Evolutionary conservation across 1,139 yeast species (phyloP).

Genomic region (Lodderomyces oxycetoniae): DNA sequence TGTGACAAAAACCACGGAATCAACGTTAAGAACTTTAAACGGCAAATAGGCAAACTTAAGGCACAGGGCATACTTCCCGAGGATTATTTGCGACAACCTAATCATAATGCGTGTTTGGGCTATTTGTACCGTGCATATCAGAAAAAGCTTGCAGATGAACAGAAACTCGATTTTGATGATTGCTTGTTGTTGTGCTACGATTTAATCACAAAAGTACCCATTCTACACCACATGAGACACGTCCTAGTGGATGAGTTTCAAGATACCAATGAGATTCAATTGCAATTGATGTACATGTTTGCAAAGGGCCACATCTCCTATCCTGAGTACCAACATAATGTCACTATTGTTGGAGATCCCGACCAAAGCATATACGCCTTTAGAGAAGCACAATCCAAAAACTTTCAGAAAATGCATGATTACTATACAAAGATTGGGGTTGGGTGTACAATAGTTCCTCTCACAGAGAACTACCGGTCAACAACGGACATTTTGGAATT

Average conservation of each 20-base stretch:
- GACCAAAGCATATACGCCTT: constrained; percentile 93
- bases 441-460: constrained; percentile 29
- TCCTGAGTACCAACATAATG: constrained; percentile 32
- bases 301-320: constrained; percentile 36
- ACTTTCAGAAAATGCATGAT: constrained; percentile 56
- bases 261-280: constrained; percentile 79
- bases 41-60: constrained; percentile 50
- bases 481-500: constrained; percentile 59
- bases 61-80: constrained; percentile 42
- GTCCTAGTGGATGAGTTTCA: constrained; percentile 93
- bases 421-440: constrained; percentile 31
- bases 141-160: constrained; percentile 32
- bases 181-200: constrained; percentile 54
- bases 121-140: constrained; percentile 53
- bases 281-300: constrained; percentile 59
- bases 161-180: constrained; percentile 78
- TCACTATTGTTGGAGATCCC: constrained; percentile 93
- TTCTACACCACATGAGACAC: constrained; percentile 53
- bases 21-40: constrained; percentile 35
- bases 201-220: constrained; percentile 42
- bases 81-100: constrained; percentile 20
- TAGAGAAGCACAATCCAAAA: constrained; percentile 70
- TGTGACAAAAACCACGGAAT: constrained; percentile 26
- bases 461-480: constrained; percentile 78
- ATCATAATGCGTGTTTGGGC: constrained; percentile 17